Conservation (phyloP, 305 asterid species). For the Fraxinus latifolia region DNA sequence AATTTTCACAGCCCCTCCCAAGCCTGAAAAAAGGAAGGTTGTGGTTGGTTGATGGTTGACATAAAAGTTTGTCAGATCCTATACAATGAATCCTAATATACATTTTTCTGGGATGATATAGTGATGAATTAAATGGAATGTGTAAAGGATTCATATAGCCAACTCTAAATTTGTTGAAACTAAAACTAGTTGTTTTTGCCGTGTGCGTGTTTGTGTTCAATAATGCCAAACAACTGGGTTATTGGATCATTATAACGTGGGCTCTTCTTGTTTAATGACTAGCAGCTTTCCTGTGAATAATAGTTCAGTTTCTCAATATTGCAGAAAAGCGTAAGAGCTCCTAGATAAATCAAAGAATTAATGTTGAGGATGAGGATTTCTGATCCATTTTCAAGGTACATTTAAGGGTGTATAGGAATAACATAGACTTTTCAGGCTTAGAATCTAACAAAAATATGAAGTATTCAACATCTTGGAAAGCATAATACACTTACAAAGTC, state of each 20-base stretch:
- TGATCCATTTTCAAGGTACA: neutral
- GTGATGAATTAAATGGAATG: neutral
- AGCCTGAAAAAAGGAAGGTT: neutral
- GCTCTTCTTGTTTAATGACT: neutral
- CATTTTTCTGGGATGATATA: neutral
- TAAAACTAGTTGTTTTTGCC: neutral
- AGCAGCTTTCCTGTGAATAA: neutral
- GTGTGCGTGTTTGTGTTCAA: neutral
- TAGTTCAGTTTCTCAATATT: neutral
- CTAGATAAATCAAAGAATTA: neutral
- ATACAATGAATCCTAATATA: neutral
- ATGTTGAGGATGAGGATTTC: neutral
- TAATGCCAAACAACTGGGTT: neutral
- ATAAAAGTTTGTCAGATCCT: neutral
- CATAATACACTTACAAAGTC: constrained; percentile 55
- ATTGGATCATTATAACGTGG: neutral
- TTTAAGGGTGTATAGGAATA: neutral
- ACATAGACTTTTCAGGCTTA: neutral
- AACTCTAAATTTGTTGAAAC: neutral
- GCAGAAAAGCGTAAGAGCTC: neutral
- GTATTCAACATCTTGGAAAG: neutral
- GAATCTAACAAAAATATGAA: neutral
- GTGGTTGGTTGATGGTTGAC: neutral
- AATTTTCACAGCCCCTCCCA: neutral
- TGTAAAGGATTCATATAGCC: neutral